phyloP scores from a whole-genome alignment of 2,329 filamentous ascomycete species.

The Cyanodermella asteris region DNA sequence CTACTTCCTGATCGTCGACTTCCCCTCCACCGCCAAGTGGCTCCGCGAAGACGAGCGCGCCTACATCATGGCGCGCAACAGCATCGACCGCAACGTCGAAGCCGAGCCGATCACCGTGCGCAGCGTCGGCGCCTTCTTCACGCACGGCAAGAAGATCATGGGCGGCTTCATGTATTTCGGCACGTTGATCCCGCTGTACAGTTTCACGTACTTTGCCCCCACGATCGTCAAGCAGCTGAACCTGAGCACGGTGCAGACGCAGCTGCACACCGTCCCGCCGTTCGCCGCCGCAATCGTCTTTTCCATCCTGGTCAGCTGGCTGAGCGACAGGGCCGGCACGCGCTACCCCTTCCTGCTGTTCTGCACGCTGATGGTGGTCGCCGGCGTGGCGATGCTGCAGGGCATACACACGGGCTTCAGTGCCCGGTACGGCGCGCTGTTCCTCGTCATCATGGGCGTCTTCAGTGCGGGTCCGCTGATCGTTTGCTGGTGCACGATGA shows the following conservation, averaged over 20 bases:
- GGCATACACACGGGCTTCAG: conserved; percentile 11
- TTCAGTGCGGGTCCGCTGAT: conserved; percentile 11
- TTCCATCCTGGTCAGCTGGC: conserved; percentile 8
- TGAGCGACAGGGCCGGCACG: conserved; percentile 8
- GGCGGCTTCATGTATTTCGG: conserved; percentile 8
- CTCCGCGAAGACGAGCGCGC: conserved; percentile 10
- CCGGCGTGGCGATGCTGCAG: conserved; percentile 11
- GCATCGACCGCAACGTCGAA: conserved; percentile 10
- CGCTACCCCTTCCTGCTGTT: conserved; percentile 11
- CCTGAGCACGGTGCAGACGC: conserved; percentile 10
- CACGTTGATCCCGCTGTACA: conserved; percentile 4
- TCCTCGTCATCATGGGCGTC: conserved; percentile 18
- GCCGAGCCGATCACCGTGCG: conserved; percentile 1
- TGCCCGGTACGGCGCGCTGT: conserved; percentile 18
- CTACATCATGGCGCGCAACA: conserved; percentile 10
- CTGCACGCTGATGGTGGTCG: conserved; percentile 8
- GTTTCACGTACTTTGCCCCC: conserved; percentile 10
- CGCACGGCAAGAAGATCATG: conserved; percentile 5
- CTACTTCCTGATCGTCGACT: conserved; percentile 10
- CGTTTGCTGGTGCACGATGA: conserved; percentile 21
- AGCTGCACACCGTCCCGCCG: conserved; percentile 11
- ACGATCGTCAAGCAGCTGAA: conserved; percentile 11
- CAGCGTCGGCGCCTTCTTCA: conserved; percentile 3
- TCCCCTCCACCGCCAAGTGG: conserved; percentile 10
- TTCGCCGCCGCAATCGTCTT: conserved; percentile 10